Base-by-base conservation (phyloP, 1,284 basidiomycete genomes). In the Flammula alnicola region DNA sequence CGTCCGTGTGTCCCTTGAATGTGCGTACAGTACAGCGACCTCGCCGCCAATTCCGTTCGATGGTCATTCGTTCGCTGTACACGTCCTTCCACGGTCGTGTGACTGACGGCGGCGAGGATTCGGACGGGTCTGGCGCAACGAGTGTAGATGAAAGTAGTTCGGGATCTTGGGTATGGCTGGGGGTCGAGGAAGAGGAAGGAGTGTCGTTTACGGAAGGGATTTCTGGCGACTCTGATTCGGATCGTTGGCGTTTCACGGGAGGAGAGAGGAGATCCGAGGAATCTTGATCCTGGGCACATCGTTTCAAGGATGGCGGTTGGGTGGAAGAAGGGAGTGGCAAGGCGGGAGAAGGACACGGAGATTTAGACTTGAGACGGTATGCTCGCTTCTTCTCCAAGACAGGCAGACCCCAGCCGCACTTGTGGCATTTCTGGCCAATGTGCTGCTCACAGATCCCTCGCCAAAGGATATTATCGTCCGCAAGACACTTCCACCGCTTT, bases 41-140 rank as follows among this genome's bases (percentile, higher is more conserved):
- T 43, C 93, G 86, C 26, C 96, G 84, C 97, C 97, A 99, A 68
- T 99, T 99, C 37, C 94, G 85, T 71, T 98, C 96, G 47, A 99
- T 86, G 23, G 89, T 88, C 61, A 99, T 83, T 12, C 97, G 87
- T 69, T 99, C 97, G 67, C 92, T 95, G 72, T 99, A 99, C n/a
- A 99, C 95, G 54, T 91, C 86, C 70, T 99, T 99, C 97, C 97
- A 99, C 0, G 96, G 97, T 40, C 93, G 85, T 12, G 91, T 94
- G 47, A 81, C 55, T 9, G 58, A 60, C 1, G 52, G 51, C 19
- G 30, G 33, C 8, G 47, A 38, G 7, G 69, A 68, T 44, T 55
- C 52, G 9, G 55, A 33, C 14, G 60, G 51, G 25, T 61, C 61
- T 12, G 66, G 57, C 19, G 65, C 61, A 37, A 74, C 63, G 37